Evolutionary conservation across 2,329 filamentous ascomycete genomes (phyloP), one percentile per base, ranked within the genome.

Genomic region (Talaromyces sp.): DNA sequence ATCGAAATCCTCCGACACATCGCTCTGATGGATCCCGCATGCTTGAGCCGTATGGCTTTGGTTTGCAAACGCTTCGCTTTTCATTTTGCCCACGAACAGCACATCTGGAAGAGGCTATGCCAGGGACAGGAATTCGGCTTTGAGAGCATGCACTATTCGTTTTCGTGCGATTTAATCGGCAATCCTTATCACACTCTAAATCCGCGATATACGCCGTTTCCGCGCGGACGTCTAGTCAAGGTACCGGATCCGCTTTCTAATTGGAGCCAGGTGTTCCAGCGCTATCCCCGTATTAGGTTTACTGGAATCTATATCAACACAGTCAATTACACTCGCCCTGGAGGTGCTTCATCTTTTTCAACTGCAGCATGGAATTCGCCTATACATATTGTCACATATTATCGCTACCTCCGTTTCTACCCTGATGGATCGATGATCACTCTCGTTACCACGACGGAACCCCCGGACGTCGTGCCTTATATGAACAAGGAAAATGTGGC

Each of bases 301-400:
- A 94, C 94, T 69, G 94, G 94, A 27, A 89, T 91, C 75, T 99
- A 99, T 78, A 97, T 99, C 74, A 91, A 87, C 74, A 97, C 93
- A 0, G 92, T 96, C 61, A 97, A 97, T 77, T 99, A 99, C 76
- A 86, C 91, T 55, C 89, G 94, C 26, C 80, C 91, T 0, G 94
- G 94, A 32, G 89, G 89, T 61, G 82, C 87, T 11, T 87, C 86
- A 3, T 82, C 84, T 21, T 72, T 73, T 62, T 88, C 87, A 64
- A 87, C 86, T 58, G 77, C 88, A 19, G 88, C 89, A 1, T 96
- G 92, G 91, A 81, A 80, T 68, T 88, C 84, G 26, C 92, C 92
- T 9, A 88, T 97, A 38, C 92, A 96, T 72, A 95, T 97, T 61
- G 92, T 99, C 54, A 99, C 94, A 0, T 99, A 97, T 77, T 99